These are phyloP conservation scores for Aurinia saxatilis DNA, from an alignment of 345 rosid species.

Conservation along the genomic window DNA sequence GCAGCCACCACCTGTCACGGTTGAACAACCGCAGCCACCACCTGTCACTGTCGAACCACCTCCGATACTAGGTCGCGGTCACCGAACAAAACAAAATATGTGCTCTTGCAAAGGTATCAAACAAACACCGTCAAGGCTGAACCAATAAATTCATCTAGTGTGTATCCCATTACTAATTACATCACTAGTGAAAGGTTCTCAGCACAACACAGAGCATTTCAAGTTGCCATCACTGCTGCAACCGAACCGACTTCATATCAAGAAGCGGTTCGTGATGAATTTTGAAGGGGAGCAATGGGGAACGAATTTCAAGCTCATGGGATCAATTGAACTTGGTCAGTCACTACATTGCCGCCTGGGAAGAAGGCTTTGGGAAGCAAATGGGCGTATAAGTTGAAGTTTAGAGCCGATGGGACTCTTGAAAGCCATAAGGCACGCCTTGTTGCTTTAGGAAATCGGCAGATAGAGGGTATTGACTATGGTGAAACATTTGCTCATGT, in stretches of 20 bases:
- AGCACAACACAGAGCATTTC: neutral
- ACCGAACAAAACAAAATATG: neutral
- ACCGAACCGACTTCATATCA: neutral
- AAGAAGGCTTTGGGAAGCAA: neutral
- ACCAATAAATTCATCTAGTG: too few species aligned
- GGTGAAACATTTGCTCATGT: neutral
- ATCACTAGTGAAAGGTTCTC: neutral
- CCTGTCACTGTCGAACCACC: neutral
- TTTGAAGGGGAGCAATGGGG: neutral
- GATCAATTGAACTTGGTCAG: neutral
- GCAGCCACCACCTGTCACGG: too few species aligned
- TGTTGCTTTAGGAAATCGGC: neutral
- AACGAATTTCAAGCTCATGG: neutral
- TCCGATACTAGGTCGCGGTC: neutral
- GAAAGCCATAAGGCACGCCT: neutral
- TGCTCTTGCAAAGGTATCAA: too few species aligned
- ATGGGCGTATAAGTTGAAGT: neutral
- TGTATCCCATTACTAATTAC: neutral
- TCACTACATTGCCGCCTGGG: neutral
- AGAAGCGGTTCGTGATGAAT: neutral
- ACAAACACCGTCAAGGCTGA: too few species aligned
- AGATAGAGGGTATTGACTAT: neutral
- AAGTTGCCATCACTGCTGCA: neutral
- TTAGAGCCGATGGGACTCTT: neutral
- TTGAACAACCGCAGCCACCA: neutral